Evolutionary conservation across 2,329 filamentous ascomycete genomes (phyloP).

Genomic region (Penicillium sp.): DNA sequence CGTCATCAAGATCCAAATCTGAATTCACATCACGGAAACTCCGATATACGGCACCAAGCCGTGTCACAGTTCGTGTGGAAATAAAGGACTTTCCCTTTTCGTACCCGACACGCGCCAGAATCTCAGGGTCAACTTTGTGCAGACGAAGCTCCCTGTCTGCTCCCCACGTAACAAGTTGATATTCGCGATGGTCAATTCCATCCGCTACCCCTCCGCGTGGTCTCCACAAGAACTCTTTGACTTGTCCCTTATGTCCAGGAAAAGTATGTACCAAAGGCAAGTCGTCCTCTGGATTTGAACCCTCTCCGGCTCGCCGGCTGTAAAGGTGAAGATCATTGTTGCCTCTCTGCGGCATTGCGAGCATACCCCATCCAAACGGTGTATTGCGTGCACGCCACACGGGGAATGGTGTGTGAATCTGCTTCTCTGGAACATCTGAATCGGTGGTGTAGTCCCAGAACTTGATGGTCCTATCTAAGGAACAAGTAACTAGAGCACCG

Average conservation of each 20-base stretch:
- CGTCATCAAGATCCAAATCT: conserved; percentile 48
- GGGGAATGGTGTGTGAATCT: conserved; percentile 74
- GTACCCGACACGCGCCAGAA: conserved; percentile 62
- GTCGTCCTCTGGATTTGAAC: conserved; percentile 28
- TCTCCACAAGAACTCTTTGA: conserved; percentile 88
- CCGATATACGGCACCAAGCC: conserved; percentile 75
- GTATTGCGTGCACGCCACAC: conserved; percentile 88
- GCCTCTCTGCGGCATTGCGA: conserved; percentile 86
- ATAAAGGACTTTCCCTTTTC: conserved; percentile 58
- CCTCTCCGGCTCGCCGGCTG: conserved; percentile 50
- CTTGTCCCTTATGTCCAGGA: conserved; percentile 52
- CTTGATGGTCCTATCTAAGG: conserved; percentile 83
- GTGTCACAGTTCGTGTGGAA: conserved; percentile 61
- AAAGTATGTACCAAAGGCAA: conserved; percentile 45
- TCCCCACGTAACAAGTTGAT: conserved; percentile 88
- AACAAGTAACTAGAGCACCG: conserved; percentile 72
- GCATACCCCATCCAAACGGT: conserved; percentile 73
- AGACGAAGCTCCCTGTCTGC: conserved; percentile 74
- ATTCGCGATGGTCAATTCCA: conserved; percentile 72
- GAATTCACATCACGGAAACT: conserved; percentile 69
- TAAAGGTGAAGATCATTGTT: conserved; percentile 80
- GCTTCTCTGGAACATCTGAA: conserved; percentile 59
- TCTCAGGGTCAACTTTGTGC: conserved; percentile 59
- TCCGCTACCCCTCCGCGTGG: conserved; percentile 61
- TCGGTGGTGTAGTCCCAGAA: conserved; percentile 73